Evolutionary conservation across 1,284 basidiomycete species (phyloP).

Genomic region (Microbotryum lychnidis-dioicae): DNA sequence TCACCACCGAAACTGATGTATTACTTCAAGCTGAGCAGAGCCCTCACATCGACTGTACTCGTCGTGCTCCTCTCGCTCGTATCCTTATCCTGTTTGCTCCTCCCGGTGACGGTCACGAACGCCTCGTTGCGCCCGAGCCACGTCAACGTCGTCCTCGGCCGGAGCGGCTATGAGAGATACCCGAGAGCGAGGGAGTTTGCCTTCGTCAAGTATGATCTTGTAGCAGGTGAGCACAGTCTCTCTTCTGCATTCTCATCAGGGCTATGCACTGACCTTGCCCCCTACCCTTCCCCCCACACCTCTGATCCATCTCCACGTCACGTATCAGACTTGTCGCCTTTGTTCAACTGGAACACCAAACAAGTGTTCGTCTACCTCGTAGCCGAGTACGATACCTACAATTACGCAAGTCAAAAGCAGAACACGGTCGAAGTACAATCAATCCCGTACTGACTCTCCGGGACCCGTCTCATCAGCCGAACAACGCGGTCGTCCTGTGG

Average conservation of each 20-base stretch:
- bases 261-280: neutral
- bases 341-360: conserved; percentile 93
- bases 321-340: conserved; percentile 57
- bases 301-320: conserved; percentile 20
- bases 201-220: conserved; percentile 66
- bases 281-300: conserved; percentile 35
- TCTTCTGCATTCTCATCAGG: neutral
- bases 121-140: conserved; percentile 53
- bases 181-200: conserved; percentile 59
- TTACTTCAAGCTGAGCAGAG: conserved; percentile 10
- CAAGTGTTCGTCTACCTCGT: conserved; percentile 77
- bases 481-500: conserved; percentile 82
- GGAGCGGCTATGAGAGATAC: conserved; percentile 49
- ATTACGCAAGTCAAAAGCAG: conserved; percentile 52
- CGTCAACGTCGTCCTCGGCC: conserved; percentile 50
- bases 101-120: conserved; percentile 55
- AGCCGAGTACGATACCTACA: conserved; percentile 63
- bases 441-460: neutral
- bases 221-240: conserved; percentile 51
- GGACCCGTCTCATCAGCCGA: conserved; percentile 46
- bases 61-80: conserved; percentile 66
- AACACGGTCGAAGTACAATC: too few relatives aligned
- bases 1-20: too few relatives aligned
- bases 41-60: conserved; percentile 52
- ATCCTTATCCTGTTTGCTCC: conserved; percentile 49